Evolutionary conservation across 2,329 filamentous ascomycete species (phyloP).

Genomic region (Verticillium albo-atrum): DNA sequence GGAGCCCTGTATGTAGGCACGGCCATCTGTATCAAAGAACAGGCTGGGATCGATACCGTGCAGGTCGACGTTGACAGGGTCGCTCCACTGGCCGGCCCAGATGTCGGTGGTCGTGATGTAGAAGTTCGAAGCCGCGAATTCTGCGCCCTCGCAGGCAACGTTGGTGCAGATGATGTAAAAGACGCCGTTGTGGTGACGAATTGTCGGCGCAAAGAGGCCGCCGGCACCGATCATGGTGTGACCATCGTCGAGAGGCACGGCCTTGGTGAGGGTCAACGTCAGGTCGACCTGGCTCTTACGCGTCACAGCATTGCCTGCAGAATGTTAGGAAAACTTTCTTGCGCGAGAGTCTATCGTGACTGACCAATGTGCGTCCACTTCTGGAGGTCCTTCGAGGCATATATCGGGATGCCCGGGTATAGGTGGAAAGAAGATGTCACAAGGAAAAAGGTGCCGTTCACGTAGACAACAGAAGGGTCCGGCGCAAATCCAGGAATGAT

Average conservation of each 20-base stretch:
- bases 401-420: slow-evolving; percentile 46
- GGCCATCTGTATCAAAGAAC: slow-evolving; percentile 36
- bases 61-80: slow-evolving; percentile 26
- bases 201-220: slow-evolving; percentile 18
- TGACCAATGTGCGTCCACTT: slow-evolving; percentile 23
- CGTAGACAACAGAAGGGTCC: slow-evolving; percentile 23
- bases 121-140: slow-evolving; percentile 10
- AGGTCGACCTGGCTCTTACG: slow-evolving; percentile 4
- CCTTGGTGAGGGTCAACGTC: neutral
- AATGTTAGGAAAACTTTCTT: neutral
- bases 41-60: slow-evolving; percentile 32
- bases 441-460: slow-evolving; percentile 23
- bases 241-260: slow-evolving; percentile 5
- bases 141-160: neutral
- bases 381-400: slow-evolving; percentile 25
- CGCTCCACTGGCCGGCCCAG: slow-evolving; percentile 17
- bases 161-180: slow-evolving; percentile 21
- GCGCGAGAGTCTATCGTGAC: neutral
- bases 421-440: slow-evolving; percentile 57
- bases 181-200: slow-evolving; percentile 14
- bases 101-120: slow-evolving; percentile 16
- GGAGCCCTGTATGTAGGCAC: slow-evolving; percentile 27
- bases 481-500: slow-evolving; percentile 25
- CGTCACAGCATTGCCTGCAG: slow-evolving; percentile 5
- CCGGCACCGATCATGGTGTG: slow-evolving; percentile 3